These are phyloP conservation scores for Thyridium curvatum DNA, from an alignment of 2,329 filamentous ascomycete genomes.

Conservation along the genomic window DNA sequence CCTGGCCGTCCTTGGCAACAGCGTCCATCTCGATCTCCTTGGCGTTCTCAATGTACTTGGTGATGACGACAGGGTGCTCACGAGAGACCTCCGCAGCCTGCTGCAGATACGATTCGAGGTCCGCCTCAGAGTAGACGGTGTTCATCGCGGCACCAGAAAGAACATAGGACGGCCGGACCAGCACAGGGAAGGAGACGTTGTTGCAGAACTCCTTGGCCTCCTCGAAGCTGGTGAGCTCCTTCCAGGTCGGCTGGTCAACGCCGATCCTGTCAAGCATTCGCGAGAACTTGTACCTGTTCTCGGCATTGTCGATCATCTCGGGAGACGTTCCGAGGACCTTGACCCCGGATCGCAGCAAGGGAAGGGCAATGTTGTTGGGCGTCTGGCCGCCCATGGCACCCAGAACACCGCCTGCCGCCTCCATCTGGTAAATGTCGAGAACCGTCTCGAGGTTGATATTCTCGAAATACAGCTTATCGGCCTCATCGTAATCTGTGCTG, in stretches of 20 bases:
- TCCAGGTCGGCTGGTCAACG: constrained; percentile 97
- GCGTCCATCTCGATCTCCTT: constrained; percentile 99
- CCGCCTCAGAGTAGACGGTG: constrained; percentile 94
- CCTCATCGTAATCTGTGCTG: constrained; percentile 87
- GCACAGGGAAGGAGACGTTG: constrained; percentile 83
- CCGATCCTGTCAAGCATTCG: constrained; percentile 93
- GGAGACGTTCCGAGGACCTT: constrained; percentile 93
- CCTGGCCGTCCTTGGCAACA: constrained; percentile 80
- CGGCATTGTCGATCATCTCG: constrained; percentile 97
- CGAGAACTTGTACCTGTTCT: constrained; percentile 98
- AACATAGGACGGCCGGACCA: constrained; percentile 94
- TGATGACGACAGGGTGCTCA: constrained; percentile 96
- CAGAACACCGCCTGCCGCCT: constrained; percentile 76
- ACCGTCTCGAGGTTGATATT: constrained; percentile 87
- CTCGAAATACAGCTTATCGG: constrained; percentile 92
- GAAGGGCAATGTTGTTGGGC: constrained; percentile 94
- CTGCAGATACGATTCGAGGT: constrained; percentile 79
- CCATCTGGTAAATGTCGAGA: constrained; percentile 87
- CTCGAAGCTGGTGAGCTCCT: constrained; percentile 90
- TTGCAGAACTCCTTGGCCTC: constrained; percentile 85
- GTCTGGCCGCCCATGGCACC: constrained; percentile 97
- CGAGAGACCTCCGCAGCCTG: constrained; percentile 91
- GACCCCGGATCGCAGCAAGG: constrained; percentile 80
- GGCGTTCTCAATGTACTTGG: constrained; percentile 98
- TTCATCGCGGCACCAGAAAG: constrained; percentile 98